phyloP scores from a whole-genome alignment of 192 early-diverging fungal species.

The Gamsiella multidivaricata region DNA sequence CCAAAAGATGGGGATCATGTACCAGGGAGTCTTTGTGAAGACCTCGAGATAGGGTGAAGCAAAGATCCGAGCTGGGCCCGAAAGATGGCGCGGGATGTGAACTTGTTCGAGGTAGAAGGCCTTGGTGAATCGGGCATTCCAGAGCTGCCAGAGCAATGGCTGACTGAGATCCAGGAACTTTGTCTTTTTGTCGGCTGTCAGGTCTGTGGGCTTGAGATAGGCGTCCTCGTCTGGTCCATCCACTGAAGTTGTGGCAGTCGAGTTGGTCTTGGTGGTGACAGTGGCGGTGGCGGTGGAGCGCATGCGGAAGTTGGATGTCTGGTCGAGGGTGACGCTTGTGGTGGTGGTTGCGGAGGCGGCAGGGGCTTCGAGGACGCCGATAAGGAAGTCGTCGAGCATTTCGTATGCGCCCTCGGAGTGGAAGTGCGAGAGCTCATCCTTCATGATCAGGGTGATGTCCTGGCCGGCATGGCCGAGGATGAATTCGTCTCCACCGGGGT shows the following conservation, averaged over 20 bases:
- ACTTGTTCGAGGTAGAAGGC: constrained; percentile 91
- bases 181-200: constrained; percentile 60
- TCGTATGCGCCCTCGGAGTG: constrained; percentile 91
- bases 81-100: constrained; percentile 87
- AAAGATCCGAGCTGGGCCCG: constrained; percentile 86
- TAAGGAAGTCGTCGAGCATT: constrained; percentile 83
- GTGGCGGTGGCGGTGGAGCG: neutral
- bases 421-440: constrained; percentile 77
- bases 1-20: constrained; percentile 89
- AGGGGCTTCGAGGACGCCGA: constrained; percentile 63
- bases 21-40: constrained; percentile 93
- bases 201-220: constrained; percentile 60
- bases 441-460: constrained; percentile 85
- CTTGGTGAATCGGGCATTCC: constrained; percentile 75
- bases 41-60: constrained; percentile 80
- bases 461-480: constrained; percentile 89
- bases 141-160: constrained; percentile 90
- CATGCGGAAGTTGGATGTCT: neutral
- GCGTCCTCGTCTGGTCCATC: neutral
- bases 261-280: too few relatives aligned
- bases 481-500: constrained; percentile 93
- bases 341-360: neutral
- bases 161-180: constrained; percentile 85
- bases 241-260: neutral
- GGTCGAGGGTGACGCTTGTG: neutral